Evolutionary conservation across 23 red algal genomes (phyloP).

Genomic region (Gracilariopsis chorda): DNA sequence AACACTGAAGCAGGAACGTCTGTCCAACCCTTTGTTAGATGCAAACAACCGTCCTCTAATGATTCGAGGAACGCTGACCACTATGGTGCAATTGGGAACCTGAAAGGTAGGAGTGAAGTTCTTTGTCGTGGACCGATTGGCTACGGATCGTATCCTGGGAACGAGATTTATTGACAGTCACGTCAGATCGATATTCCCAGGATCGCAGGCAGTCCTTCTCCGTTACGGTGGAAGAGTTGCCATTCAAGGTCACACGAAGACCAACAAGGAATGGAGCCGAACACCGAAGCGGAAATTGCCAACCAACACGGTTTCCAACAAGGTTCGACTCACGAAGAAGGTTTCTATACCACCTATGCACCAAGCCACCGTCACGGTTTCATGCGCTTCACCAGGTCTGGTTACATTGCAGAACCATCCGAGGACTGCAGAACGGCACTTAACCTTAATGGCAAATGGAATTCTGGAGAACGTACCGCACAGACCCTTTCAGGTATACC

Average conservation of each 20-base stretch:
- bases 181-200: background rate
- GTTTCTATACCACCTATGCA: background rate
- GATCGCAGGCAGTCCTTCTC: too few species aligned
- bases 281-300: too few species aligned
- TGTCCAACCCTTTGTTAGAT: too few species aligned
- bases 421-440: background rate
- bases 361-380: background rate
- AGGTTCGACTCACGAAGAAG: background rate
- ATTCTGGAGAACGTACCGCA: background rate
- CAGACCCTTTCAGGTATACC: background rate
- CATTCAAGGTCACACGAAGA: too few species aligned
- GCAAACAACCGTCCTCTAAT: too few species aligned
- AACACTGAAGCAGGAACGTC: too few species aligned
- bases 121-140: background rate
- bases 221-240: too few species aligned
- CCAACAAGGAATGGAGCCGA: too few species aligned
- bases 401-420: background rate
- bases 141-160: background rate
- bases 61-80: too few species aligned
- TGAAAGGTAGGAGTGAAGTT: too few species aligned
- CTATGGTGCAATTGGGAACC: too few species aligned
- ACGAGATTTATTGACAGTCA: background rate
- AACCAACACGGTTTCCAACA: too few species aligned
- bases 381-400: background rate
- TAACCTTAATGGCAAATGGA: background rate